phyloP scores from a whole-genome alignment of 2,329 filamentous ascomycete species.

The Xylaria arbuscula region DNA sequence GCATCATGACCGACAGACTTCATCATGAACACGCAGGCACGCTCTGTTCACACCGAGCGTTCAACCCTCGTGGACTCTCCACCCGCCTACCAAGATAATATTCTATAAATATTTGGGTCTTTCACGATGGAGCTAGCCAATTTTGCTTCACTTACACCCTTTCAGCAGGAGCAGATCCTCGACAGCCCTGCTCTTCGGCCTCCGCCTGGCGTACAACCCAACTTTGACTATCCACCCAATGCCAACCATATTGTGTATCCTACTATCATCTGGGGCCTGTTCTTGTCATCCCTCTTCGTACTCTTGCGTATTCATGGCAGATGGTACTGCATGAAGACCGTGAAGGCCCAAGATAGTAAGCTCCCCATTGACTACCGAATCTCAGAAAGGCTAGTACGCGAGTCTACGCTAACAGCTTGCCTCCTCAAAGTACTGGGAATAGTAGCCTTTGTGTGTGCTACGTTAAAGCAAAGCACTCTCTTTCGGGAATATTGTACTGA shows the following conservation, averaged over 20 bases:
- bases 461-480: neutral
- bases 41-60: neutral
- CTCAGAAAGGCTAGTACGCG: neutral
- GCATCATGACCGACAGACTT: too few species aligned
- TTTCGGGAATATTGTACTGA: neutral
- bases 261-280: slow-evolving; percentile 1
- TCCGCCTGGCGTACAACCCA: slow-evolving; percentile 7
- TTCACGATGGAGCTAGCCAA: neutral
- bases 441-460: slow-evolving; percentile 5
- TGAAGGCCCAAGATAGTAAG: slow-evolving; percentile 12
- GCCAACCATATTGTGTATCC: slow-evolving; percentile 4
- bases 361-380: neutral
- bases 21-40: too few species aligned
- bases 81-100: neutral
- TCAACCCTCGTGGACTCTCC: neutral
- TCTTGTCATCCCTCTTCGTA: neutral
- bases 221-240: slow-evolving; percentile 2
- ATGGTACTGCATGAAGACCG: slow-evolving; percentile 15
- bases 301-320: slow-evolving; percentile 8
- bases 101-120: neutral
- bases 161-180: slow-evolving; percentile 13
- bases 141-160: slow-evolving; percentile 16
- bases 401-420: neutral
- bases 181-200: slow-evolving; percentile 13
- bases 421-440: neutral